Base-by-base conservation (phyloP, 805 yeast genomes). In the Candida berthetii region DNA sequence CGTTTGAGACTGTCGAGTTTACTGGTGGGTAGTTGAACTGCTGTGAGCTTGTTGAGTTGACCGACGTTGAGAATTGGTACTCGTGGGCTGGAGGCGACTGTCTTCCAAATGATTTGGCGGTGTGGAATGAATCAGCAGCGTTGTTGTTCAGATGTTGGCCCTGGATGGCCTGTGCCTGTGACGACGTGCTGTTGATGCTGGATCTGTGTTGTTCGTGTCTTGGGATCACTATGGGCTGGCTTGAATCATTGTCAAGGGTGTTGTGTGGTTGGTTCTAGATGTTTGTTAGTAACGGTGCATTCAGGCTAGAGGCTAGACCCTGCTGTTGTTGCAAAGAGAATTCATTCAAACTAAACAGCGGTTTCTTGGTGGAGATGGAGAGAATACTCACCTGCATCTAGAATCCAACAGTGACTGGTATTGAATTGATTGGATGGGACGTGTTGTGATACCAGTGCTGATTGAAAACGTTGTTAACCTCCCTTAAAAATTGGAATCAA, bases 211-310 rank as follows among this genome's bases (percentile, higher is more conserved):
- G 42, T 37, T 53, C 54, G 29, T 54, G 59, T 22, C 61, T 57
- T 14, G 60, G 60, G 36, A 60, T 57, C 24, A 57, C 53, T 22
- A 58, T 57, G 38, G 62, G 62, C 36, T 54, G 48, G 39, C 53
- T 48, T 34, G 57, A 45, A 37, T 53, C 57, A 15, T 36, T 43
- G 31, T 50, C 53, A 31, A 45, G 43, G 22, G 36, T 44, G 13
- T 33, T 14, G 1, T 36, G 33, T 3, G 41, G 40, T 40, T 46
- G 37, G 22, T 41, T 41, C 51, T 48, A 36, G 35, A 8, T 1
- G 16, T 7, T 22, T 22, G 25, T 22, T 22, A 9, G 25, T 7
- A 22, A 22, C 9, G 25, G 9, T 22, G 25, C 9, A 22, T 22
- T 9, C 6, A 22, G 25, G 9, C 9, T 22, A 22, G 25, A 22